Percentiles rank a stretch among this genome's conserved stretches.
Evolutionary conservation across 1,284 basidiomycete species (phyloP).

Genomic region (Cryptococcus sp.): DNA sequence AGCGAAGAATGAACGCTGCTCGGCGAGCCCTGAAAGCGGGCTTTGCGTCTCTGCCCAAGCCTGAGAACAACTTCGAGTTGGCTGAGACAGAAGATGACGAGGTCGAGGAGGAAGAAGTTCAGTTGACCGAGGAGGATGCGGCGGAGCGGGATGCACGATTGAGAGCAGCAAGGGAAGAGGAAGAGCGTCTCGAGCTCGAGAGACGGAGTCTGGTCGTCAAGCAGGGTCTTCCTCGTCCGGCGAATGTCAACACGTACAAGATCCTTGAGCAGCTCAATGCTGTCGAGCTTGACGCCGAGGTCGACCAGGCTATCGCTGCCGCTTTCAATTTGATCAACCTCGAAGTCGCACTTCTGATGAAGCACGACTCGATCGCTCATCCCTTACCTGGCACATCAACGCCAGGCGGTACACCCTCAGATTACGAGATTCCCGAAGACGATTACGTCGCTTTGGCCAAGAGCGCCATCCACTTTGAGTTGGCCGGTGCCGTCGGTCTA

Average conservation of each 20-base stretch:
- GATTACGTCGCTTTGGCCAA: slow-evolving; percentile 73
- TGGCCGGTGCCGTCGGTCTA: slow-evolving; percentile 77
- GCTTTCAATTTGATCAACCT: slow-evolving; percentile 70
- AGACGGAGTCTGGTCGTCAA: slow-evolving; percentile 81
- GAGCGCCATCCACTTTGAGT: slow-evolving; percentile 72
- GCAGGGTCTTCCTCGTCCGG: slow-evolving; percentile 79
- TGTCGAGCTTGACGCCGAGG: slow-evolving; percentile 46
- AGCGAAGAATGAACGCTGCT: slow-evolving; percentile 63
- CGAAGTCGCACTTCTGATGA: slow-evolving; percentile 77
- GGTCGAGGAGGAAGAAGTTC: slow-evolving; percentile 52
- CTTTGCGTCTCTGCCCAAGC: slow-evolving; percentile 82
- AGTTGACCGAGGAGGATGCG: slow-evolving; percentile 76
- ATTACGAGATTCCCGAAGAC: slow-evolving; percentile 76
- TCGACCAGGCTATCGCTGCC: slow-evolving; percentile 57
- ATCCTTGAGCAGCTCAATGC: slow-evolving; percentile 63
- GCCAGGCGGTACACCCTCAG: slow-evolving; percentile 71
- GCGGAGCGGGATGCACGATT: slow-evolving; percentile 85
- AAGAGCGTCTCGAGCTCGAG: slow-evolving; percentile 74
- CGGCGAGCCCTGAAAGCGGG: slow-evolving; percentile 76
- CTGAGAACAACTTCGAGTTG: slow-evolving; percentile 97
- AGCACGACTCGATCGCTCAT: slow-evolving; percentile 84
- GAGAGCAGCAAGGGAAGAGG: slow-evolving; percentile 69
- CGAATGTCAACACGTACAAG: slow-evolving; percentile 70
- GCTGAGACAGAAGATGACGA: slow-evolving; percentile 78
- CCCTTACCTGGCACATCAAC: slow-evolving; percentile 86